Base-by-base conservation (phyloP, 768 basidiomycete genomes). In the Sutorius australiensis region DNA sequence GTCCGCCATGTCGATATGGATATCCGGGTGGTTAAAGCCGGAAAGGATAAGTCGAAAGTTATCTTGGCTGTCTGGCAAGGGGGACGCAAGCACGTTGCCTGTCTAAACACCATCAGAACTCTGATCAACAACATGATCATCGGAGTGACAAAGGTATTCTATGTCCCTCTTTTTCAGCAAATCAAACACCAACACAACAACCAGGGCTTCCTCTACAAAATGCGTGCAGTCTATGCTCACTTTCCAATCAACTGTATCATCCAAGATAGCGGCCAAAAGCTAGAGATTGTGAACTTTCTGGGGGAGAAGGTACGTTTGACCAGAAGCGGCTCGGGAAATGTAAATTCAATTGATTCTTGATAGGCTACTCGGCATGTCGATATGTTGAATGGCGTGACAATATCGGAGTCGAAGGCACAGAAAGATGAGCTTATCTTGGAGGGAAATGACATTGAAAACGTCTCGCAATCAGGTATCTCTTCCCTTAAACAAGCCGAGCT, bases 181-280 rank as follows among this genome's bases (percentile, higher is more conserved):
- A 52, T 41, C 48, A 39, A n/a, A 42, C 6, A 11, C 21, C 60
- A 33, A 63, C 32, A 12, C 14, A 11, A 24, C 13, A 42, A 48
- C 39, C 61, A 95, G 95, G 97, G 97, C 57, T 99, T 98, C 86
- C 84, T 86, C 64, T 99, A 99, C 84, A 99, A 98, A 87, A 98
- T 99, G 95, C 92, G 95, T 63, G 82, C 93, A 27, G 97, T 99
- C 48, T 99, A 98, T 69, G 97, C 97, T 64, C 97, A 99, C 80
- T 99, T 99, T 80, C 97, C 97, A 56, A 97, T 99, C 81, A 99
- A 99, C 80, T 87, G 88, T 71, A 95, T 97, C 71, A 91, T 95
- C 65, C 86, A 89, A 70, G 83, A 89, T 8, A 71, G 72, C 54
- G 92, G 89, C 48, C 70, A 66, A 36, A 72, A 82, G 44, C 73